Evolutionary conservation across 2,329 filamentous ascomycete genomes (phyloP).

Genomic region (Beauveria sp.): DNA sequence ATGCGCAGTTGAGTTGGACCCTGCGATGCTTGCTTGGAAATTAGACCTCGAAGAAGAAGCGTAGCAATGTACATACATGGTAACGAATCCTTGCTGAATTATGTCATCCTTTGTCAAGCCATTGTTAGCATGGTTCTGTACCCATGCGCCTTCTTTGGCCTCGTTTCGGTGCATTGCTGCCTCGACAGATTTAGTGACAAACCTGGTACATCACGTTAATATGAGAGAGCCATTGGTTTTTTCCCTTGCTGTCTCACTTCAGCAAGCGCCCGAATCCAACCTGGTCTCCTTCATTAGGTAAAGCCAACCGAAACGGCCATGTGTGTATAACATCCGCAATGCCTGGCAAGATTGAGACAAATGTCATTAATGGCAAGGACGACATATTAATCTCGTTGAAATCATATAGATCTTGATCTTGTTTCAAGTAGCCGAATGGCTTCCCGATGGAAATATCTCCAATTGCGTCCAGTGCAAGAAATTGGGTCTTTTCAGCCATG

Average conservation of each 20-base stretch:
- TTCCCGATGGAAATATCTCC: constrained; percentile 44
- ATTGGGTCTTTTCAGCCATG: constrained; percentile 41
- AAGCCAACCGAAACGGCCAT: constrained; percentile 28
- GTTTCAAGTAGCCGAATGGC: constrained; percentile 41
- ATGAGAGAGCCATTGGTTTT: not conserved
- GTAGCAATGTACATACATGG: constrained; percentile 23
- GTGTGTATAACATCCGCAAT: constrained; percentile 26
- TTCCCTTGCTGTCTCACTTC: constrained; percentile 20
- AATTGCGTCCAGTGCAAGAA: constrained; percentile 47
- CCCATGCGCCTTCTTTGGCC: constrained; percentile 26
- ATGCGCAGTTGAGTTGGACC: constrained; percentile 52
- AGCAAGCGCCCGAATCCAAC: constrained; percentile 32
- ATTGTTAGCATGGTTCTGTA: constrained; percentile 31
- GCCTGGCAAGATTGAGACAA: constrained; percentile 29
- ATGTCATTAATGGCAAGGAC: constrained; percentile 29
- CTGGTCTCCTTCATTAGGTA: constrained; percentile 29
- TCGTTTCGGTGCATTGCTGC: constrained; percentile 17
- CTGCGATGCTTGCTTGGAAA: constrained; percentile 42
- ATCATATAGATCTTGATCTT: constrained; percentile 39
- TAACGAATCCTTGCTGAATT: constrained; percentile 31
- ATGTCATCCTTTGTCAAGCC: constrained; percentile 28
- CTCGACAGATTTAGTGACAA: constrained; percentile 21
- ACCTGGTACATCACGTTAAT: constrained; percentile 12
- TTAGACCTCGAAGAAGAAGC: not conserved
- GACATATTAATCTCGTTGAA: constrained; percentile 37